Conservation (phyloP, 441 rosid genomes). For the Macaranga tanarius region DNA sequence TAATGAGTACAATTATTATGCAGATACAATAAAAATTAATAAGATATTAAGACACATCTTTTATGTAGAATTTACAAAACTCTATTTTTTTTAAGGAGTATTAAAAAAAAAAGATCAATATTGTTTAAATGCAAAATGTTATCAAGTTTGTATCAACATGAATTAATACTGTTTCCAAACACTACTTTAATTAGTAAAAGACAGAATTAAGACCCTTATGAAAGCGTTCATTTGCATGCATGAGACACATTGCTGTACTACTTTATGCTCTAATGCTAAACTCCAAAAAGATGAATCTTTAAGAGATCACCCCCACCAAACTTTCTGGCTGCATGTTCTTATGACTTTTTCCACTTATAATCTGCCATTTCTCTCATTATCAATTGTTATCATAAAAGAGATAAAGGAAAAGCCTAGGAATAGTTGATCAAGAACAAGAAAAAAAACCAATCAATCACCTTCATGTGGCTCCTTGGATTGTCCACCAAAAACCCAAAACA, state of each 20-base stretch:
- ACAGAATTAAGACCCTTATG: conserved; percentile 25
- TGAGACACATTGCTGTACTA: not conserved
- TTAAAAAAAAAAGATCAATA: too few species aligned
- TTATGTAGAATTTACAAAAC: too few species aligned
- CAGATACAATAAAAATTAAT: too few species aligned
- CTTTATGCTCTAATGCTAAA: conserved; percentile 7
- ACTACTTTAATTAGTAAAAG: not conserved
- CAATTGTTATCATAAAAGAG: not conserved
- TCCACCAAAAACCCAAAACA: conserved; percentile 30
- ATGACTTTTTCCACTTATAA: not conserved
- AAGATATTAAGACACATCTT: too few species aligned
- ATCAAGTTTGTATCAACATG: too few species aligned
- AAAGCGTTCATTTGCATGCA: not conserved
- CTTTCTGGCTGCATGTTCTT: not conserved
- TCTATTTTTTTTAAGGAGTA: too few species aligned
- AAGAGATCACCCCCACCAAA: not conserved
- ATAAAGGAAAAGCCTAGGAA: not conserved
- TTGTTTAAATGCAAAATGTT: too few species aligned
- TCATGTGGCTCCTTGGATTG: conserved; percentile 45
- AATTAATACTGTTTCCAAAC: too few species aligned
- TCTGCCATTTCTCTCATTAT: not conserved
- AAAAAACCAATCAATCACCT: not conserved
- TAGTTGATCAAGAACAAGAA: not conserved
- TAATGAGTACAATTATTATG: too few species aligned
- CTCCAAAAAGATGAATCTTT: conserved; percentile 37